These are phyloP conservation scores for Aquilaria malaccensis DNA, from an alignment of 345 rosid genomes.

Conservation along the genomic window DNA sequence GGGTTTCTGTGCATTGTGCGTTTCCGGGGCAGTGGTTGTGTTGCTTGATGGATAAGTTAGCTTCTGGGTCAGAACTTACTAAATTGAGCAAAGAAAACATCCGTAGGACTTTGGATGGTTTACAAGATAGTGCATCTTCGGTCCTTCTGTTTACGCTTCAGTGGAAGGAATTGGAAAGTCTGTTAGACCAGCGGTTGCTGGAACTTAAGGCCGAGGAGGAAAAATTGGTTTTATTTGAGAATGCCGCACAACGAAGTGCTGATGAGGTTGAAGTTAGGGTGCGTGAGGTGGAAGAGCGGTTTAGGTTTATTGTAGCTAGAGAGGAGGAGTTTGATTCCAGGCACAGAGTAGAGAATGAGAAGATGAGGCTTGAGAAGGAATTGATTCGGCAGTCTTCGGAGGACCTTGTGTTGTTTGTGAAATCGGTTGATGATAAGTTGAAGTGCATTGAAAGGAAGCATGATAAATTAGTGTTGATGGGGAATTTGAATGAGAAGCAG, in stretches of 20 bases:
- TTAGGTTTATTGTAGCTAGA: conserved; percentile 19
- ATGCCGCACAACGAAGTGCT: conserved; percentile 8
- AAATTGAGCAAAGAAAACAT: conserved; percentile 14
- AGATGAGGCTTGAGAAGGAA: conserved; percentile 9
- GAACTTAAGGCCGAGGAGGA: conserved; percentile 22
- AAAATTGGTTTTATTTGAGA: not conserved
- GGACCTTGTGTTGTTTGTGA: conserved; percentile 9
- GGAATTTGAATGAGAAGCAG: not conserved
- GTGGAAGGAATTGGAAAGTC: conserved; percentile 38
- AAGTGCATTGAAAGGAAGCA: too few relatives aligned
- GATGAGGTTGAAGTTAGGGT: conserved; percentile 14
- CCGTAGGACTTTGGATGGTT: conserved; percentile 22
- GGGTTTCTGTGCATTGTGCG: not conserved
- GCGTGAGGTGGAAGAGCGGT: conserved; percentile 7
- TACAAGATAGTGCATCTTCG: conserved; percentile 34
- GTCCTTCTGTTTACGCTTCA: conserved; percentile 31
- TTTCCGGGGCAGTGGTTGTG: not conserved
- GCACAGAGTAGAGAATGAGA: conserved; percentile 9
- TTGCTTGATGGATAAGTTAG: conserved; percentile 7
- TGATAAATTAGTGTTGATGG: too few relatives aligned
- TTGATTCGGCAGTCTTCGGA: conserved; percentile 3
- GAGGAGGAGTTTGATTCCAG: conserved; percentile 17
- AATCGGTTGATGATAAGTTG: not conserved
- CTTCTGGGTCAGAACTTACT: conserved; percentile 11
- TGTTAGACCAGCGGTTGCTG: conserved; percentile 23